Conservation (phyloP, 495 filamentous ascomycete species). For the Xylaria flabelliformis region DNA sequence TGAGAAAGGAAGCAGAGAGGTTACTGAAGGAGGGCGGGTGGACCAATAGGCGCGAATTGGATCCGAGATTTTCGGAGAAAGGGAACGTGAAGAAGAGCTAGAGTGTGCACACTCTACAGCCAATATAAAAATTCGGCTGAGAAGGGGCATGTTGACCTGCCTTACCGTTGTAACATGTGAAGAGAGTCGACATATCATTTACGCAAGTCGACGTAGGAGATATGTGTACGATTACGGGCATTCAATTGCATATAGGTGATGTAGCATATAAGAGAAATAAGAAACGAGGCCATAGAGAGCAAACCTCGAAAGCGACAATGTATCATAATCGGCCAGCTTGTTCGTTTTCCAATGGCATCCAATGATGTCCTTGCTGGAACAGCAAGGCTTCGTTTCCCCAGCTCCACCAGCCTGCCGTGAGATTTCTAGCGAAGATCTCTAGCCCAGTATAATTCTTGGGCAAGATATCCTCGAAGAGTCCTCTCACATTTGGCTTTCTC, state of each 20-base stretch:
- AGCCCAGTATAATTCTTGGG: conserved; percentile 65
- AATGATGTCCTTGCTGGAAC: conserved; percentile 75
- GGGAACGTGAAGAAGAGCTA: conserved; percentile 24
- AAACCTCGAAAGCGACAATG: neutral
- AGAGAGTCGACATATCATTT: neutral
- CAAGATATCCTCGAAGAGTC: conserved; percentile 53
- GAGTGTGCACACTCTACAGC: neutral
- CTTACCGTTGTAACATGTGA: neutral
- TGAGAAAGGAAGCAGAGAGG: conserved; percentile 64
- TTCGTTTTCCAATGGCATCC: conserved; percentile 51
- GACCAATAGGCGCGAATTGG: conserved; percentile 38
- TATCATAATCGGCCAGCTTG: conserved; percentile 5
- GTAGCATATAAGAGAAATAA: conserved; percentile 14
- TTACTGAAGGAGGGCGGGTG: conserved; percentile 56
- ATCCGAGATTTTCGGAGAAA: conserved; percentile 43
- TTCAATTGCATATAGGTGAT: conserved; percentile 9
- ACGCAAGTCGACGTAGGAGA: neutral
- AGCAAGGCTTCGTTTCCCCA: conserved; percentile 88
- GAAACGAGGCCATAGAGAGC: neutral
- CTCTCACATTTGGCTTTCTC: conserved; percentile 71
- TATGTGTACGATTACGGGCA: conserved; percentile 34
- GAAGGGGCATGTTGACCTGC: neutral
- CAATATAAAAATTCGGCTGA: neutral
- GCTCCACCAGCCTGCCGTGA: conserved; percentile 87
- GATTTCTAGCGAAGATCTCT: conserved; percentile 87